Conservation (phyloP, 352 stramenopile genomes). For the Phytophthora niederhauseri region DNA sequence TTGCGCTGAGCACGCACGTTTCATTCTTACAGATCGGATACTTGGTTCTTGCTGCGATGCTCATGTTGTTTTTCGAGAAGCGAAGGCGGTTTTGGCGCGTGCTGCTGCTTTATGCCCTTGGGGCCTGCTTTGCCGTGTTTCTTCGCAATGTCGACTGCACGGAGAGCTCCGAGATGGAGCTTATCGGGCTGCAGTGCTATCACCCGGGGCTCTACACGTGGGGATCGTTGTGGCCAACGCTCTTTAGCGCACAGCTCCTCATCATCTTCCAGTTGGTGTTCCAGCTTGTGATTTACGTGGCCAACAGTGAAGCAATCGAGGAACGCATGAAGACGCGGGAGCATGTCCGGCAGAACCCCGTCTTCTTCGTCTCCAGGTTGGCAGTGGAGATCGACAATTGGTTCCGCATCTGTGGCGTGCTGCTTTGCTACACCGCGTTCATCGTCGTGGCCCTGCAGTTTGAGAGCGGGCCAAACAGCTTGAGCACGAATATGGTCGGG, state of each 20-base stretch:
- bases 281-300: slow-evolving; percentile 86
- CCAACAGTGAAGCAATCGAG: slow-evolving; percentile 71
- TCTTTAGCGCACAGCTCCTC: slow-evolving; percentile 83
- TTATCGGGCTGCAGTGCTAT: slow-evolving; percentile 82
- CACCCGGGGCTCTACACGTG: slow-evolving; percentile 59
- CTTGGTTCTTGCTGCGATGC: slow-evolving; percentile 72
- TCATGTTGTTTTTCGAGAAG: slow-evolving; percentile 87
- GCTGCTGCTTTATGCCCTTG: slow-evolving; percentile 73
- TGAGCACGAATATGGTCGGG: slow-evolving; percentile 76
- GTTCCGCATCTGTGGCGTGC: slow-evolving; percentile 66
- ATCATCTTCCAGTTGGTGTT: slow-evolving; percentile 89
- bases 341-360: slow-evolving; percentile 67
- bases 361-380: slow-evolving; percentile 78
- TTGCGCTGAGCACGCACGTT: slow-evolving; percentile 79
- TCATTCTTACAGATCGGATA: slow-evolving; percentile 89
- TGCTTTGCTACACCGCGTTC: slow-evolving; percentile 77
- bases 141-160: slow-evolving; percentile 79
- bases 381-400: slow-evolving; percentile 79
- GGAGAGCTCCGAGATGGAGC: slow-evolving; percentile 43
- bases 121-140: slow-evolving; percentile 77
- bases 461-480: slow-evolving; percentile 51
- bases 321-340: slow-evolving; percentile 67
- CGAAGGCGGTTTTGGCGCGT: slow-evolving; percentile 80
- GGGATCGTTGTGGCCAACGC: slow-evolving; percentile 74
- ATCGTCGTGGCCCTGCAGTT: slow-evolving; percentile 72